Conservation (phyloP, 2,329 filamentous ascomycete genomes). For the Fusarium sp. region DNA sequence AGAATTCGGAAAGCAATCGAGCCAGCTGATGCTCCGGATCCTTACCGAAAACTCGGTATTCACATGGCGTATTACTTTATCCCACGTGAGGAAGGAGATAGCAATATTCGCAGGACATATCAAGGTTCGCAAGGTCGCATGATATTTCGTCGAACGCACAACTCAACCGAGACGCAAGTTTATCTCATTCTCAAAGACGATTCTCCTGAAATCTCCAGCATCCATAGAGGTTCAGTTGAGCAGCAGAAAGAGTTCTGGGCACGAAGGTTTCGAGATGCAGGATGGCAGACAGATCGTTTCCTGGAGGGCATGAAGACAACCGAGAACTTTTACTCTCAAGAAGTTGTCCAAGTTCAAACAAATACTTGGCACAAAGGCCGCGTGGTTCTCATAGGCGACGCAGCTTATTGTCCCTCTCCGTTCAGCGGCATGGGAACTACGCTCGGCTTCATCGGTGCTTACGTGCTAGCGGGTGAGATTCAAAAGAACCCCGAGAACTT, state of each 20-base stretch:
- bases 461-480: slow-evolving; percentile 31
- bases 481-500: slow-evolving; percentile 13
- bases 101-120: slow-evolving; percentile 27
- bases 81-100: slow-evolving; percentile 17
- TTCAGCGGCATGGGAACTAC: slow-evolving; percentile 36
- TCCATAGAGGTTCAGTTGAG: slow-evolving; percentile 11
- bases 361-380: slow-evolving; percentile 19
- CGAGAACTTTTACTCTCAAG: slow-evolving; percentile 33
- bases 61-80: slow-evolving; percentile 38
- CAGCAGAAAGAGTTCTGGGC: slow-evolving; percentile 35
- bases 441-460: slow-evolving; percentile 24
- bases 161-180: slow-evolving; percentile 28
- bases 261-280: slow-evolving; percentile 7
- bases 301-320: slow-evolving; percentile 25
- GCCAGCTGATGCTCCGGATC: neutral
- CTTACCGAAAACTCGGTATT: slow-evolving; percentile 36
- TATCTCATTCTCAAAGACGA: slow-evolving; percentile 30
- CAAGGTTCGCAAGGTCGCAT: slow-evolving; percentile 15
- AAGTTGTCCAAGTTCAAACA: slow-evolving; percentile 23
- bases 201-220: slow-evolving; percentile 1
- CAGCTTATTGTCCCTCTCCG: slow-evolving; percentile 25
- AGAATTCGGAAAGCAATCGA: slow-evolving; percentile 24
- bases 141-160: slow-evolving; percentile 34
- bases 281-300: slow-evolving; percentile 25
- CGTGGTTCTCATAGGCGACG: slow-evolving; percentile 18